Evolutionary conservation across 2,329 filamentous ascomycete genomes (phyloP).

Genomic region (Pestalotiopsis sp.): DNA sequence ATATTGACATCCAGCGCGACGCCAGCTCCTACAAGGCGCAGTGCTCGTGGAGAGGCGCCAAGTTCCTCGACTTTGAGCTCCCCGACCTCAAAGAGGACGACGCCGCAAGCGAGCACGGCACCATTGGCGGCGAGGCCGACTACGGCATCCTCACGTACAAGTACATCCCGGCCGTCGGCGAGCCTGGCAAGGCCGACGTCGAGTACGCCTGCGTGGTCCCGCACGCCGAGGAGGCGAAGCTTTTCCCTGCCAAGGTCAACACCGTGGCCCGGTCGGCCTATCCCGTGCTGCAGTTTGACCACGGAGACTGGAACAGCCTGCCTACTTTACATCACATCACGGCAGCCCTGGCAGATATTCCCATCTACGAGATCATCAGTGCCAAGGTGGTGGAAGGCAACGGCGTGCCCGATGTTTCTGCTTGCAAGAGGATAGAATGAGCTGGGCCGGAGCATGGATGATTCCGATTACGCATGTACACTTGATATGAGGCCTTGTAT

Average conservation of each 20-base stretch:
- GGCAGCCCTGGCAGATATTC: slow-evolving; percentile 53
- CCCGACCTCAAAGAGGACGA: slow-evolving; percentile 35
- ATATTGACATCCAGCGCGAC: slow-evolving; percentile 45
- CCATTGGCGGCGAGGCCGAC: slow-evolving; percentile 31
- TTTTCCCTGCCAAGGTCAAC: slow-evolving; percentile 28
- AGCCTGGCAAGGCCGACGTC: slow-evolving; percentile 52
- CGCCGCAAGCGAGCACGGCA: slow-evolving; percentile 24
- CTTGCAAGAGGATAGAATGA: slow-evolving; percentile 21
- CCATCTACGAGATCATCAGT: slow-evolving; percentile 56
- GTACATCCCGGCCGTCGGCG: slow-evolving; percentile 59
- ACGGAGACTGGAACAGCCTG: slow-evolving; percentile 53
- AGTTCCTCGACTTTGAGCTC: slow-evolving; percentile 39
- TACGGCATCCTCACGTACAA: slow-evolving; percentile 56
- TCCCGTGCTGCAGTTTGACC: slow-evolving; percentile 49
- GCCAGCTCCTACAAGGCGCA: slow-evolving; percentile 35
- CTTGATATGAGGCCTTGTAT: neutral
- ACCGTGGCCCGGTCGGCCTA: slow-evolving; percentile 39
- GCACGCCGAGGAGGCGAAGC: slow-evolving; percentile 36
- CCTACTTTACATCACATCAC: slow-evolving; percentile 65
- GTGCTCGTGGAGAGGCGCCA: slow-evolving; percentile 44
- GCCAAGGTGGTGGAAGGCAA: slow-evolving; percentile 58
- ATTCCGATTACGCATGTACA: neutral
- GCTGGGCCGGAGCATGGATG: neutral
- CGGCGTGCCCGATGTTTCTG: slow-evolving; percentile 51
- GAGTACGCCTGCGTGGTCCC: slow-evolving; percentile 50